Conservation (phyloP, 306 rosid species). For the Lagenaria siceraria region DNA sequence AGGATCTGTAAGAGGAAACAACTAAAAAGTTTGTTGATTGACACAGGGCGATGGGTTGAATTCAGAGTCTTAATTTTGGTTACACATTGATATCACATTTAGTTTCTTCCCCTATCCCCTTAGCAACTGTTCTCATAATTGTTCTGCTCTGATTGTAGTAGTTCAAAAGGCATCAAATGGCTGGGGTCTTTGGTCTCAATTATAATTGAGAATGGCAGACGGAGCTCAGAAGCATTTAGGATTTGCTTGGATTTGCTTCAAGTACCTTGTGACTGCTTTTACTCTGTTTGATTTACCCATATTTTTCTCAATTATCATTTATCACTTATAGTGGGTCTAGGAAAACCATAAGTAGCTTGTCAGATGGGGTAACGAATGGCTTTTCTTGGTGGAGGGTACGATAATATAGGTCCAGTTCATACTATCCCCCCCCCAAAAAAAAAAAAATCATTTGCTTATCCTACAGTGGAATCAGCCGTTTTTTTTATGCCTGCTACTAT, state of each 20-base stretch:
- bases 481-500: neutral
- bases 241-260: conserved; percentile 5
- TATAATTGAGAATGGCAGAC: neutral
- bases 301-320: neutral
- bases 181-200: neutral
- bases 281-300: neutral
- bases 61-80: neutral
- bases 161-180: neutral
- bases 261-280: neutral
- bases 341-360: neutral
- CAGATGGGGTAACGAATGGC: neutral
- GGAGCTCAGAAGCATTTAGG: neutral
- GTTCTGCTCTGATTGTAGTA: neutral
- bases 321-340: neutral
- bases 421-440: too few relatives aligned
- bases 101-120: neutral
- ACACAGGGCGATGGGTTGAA: neutral
- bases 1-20: neutral
- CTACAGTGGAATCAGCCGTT: neutral
- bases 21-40: neutral
- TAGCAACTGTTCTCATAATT: neutral
- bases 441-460: neutral
- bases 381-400: neutral
- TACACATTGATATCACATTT: neutral
- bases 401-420: too few relatives aligned